Conservation (phyloP, 495 filamentous ascomycete species). For the Annulohypoxylon nitens region DNA sequence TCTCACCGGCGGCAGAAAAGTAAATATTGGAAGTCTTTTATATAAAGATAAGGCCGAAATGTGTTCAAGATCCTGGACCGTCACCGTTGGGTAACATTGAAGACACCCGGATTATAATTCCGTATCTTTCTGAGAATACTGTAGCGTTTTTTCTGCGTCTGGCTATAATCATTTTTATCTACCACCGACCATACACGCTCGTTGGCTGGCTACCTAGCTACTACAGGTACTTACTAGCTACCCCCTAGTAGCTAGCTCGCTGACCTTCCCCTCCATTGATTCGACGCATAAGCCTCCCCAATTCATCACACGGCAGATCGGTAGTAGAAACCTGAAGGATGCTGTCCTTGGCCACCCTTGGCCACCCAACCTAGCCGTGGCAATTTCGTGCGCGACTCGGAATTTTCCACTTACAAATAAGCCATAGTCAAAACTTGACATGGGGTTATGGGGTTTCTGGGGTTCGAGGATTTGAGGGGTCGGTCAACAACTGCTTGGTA, state of each 20-base stretch:
- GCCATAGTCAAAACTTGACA: conserved; percentile 18
- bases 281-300: conserved; percentile 37
- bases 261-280: conserved; percentile 40
- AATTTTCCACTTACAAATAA: conserved; percentile 35
- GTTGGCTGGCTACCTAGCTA: conserved; percentile 3
- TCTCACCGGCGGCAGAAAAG: conserved; percentile 5
- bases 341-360: conserved; percentile 21
- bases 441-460: conserved; percentile 7
- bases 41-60: conserved; percentile 39
- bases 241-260: conserved; percentile 9
- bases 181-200: conserved; percentile 16
- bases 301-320: conserved; percentile 48
- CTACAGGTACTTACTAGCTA: conserved; percentile 2
- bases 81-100: conserved; percentile 43
- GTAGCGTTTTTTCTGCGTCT: conserved; percentile 28
- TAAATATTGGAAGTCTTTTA: conserved; percentile 6
- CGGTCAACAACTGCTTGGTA: conserved; percentile 22
- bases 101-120: conserved; percentile 36
- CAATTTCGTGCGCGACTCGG: conserved; percentile 33
- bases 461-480: not conserved
- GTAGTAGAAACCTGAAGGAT: conserved; percentile 34
- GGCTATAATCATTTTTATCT: conserved; percentile 34
- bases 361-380: conserved; percentile 19
- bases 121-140: conserved; percentile 36
- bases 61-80: conserved; percentile 22